phyloP scores from a whole-genome alignment of 192 early-diverging fungal species.

The Rhizoclosmatium globosum region DNA sequence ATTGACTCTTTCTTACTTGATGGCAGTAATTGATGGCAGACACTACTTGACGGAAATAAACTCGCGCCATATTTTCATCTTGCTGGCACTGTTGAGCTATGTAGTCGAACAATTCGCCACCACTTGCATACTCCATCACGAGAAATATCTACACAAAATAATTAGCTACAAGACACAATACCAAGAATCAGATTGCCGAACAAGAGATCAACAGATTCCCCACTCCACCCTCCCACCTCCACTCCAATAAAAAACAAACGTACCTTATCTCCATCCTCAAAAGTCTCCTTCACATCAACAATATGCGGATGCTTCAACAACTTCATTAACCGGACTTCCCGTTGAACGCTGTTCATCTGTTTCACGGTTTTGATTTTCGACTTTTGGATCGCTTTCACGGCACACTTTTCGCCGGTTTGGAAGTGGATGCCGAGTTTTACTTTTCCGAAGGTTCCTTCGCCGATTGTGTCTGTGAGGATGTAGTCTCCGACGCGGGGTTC shows the following conservation, averaged over 20 bases:
- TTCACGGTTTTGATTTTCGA: slow-evolving; percentile 66
- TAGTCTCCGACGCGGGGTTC: slow-evolving; percentile 55
- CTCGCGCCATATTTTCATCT: slow-evolving; percentile 61
- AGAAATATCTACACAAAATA: slow-evolving; percentile 49
- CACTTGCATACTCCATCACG: slow-evolving; percentile 67
- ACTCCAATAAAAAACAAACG: slow-evolving; percentile 18
- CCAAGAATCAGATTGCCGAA: neutral
- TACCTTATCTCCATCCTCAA: slow-evolving; percentile 59
- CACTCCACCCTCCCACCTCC: neutral
- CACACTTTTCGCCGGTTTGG: slow-evolving; percentile 63
- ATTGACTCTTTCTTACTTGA: slow-evolving; percentile 26
- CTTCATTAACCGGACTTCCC: slow-evolving; percentile 72
- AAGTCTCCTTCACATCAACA: slow-evolving; percentile 71
- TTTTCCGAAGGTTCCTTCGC: slow-evolving; percentile 73
- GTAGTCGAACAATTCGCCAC: slow-evolving; percentile 71
- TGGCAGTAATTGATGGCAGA: slow-evolving; percentile 67
- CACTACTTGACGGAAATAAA: slow-evolving; percentile 67
- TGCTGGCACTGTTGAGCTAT: slow-evolving; percentile 68
- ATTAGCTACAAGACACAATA: neutral
- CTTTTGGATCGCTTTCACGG: slow-evolving; percentile 69
- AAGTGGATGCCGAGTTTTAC: slow-evolving; percentile 62
- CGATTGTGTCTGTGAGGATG: slow-evolving; percentile 63
- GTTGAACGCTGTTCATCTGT: slow-evolving; percentile 66
- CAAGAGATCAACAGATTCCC: neutral
- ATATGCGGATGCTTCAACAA: slow-evolving; percentile 65